phyloP scores from a whole-genome alignment of 768 basidiomycete species.

The Lactarius psammicola region DNA sequence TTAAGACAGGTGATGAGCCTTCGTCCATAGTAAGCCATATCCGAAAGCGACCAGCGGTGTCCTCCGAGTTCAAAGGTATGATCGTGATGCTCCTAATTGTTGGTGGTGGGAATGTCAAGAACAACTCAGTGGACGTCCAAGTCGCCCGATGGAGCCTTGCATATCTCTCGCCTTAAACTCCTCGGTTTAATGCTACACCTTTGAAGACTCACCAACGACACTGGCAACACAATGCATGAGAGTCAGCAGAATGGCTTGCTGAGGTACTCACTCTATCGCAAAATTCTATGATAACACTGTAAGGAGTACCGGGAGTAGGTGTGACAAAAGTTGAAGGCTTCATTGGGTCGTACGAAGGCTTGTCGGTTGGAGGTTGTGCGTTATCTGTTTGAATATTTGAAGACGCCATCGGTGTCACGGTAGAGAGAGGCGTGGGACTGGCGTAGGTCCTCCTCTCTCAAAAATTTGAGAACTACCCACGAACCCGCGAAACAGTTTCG shows the following conservation, averaged over 20 bases:
- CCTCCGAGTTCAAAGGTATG: conserved; percentile 71
- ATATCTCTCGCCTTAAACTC: neutral
- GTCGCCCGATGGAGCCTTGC: conserved; percentile 86
- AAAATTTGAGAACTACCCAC: too few relatives aligned
- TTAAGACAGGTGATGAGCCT: conserved; percentile 42
- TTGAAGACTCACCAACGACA: conserved; percentile 68
- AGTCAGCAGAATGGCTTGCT: conserved; percentile 9
- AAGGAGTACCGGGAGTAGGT: conserved; percentile 46
- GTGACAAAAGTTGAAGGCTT: conserved; percentile 57
- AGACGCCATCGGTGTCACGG: conserved; percentile 33
- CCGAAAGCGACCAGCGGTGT: conserved; percentile 87
- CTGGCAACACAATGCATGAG: conserved; percentile 37
- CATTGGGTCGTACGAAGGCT: conserved; percentile 31
- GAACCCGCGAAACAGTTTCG: too few relatives aligned
- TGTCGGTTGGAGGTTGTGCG: conserved; percentile 5
- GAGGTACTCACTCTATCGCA: conserved; percentile 74
- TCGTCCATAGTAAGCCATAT: conserved; percentile 68
- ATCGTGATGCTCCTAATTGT: conserved; percentile 63
- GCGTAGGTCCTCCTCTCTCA: too few relatives aligned
- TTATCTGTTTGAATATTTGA: conserved; percentile 31
- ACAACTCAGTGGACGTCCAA: conserved; percentile 92
- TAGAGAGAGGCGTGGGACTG: neutral
- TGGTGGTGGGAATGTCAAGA: conserved; percentile 88
- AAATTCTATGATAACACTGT: conserved; percentile 83
- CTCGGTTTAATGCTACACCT: neutral